Conservation (phyloP, 2,329 filamentous ascomycete species). For the Pseudocercospora fuligena region DNA sequence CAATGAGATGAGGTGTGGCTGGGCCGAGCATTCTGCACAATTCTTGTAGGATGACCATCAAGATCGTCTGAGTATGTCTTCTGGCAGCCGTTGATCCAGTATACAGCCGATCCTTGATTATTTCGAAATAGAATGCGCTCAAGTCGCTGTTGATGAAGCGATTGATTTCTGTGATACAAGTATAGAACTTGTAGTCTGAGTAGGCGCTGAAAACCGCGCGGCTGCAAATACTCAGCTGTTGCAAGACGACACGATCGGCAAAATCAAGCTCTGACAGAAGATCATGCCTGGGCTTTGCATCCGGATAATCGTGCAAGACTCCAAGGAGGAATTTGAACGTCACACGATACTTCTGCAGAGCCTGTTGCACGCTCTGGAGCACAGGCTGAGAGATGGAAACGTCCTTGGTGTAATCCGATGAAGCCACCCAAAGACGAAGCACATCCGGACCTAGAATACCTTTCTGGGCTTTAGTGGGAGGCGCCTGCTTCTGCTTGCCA, state of each 20-base stretch:
- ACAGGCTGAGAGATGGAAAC: constrained; percentile 80
- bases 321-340: constrained; percentile 92
- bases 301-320: constrained; percentile 51
- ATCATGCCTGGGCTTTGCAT: constrained; percentile 21
- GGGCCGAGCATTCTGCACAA: constrained; percentile 80
- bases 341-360: constrained; percentile 83
- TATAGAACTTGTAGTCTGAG: constrained; percentile 79
- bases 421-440: constrained; percentile 87
- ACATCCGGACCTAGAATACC: constrained; percentile 76
- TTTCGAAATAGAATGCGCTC: constrained; percentile 92
- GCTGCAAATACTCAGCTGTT: constrained; percentile 72
- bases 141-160: constrained; percentile 81
- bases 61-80: constrained; percentile 59
- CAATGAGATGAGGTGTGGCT: constrained; percentile 79
- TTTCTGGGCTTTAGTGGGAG: constrained; percentile 31
- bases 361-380: constrained; percentile 74
- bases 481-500: constrained; percentile 38
- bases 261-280: constrained; percentile 29
- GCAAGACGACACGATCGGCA: constrained; percentile 73
- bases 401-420: constrained; percentile 88
- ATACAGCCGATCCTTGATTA: constrained; percentile 89
- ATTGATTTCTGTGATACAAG: constrained; percentile 73
- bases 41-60: constrained; percentile 69
- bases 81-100: constrained; percentile 73
- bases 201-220: constrained; percentile 68